Conservation (phyloP, 495 filamentous ascomycete species). For the Lasiosphaeria miniovina region DNA sequence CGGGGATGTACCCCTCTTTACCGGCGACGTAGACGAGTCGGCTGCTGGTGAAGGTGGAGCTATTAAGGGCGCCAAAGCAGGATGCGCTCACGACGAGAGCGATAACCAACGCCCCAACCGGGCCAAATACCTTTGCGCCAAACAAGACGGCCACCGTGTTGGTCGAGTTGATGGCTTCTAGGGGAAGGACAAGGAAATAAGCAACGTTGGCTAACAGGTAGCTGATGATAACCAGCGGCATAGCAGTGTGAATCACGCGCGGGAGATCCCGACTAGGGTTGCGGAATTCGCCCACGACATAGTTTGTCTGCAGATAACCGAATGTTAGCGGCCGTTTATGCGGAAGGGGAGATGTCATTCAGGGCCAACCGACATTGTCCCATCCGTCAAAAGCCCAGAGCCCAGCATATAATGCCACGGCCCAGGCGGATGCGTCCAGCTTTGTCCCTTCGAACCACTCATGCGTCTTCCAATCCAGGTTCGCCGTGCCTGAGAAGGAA, state of each 20-base stretch:
- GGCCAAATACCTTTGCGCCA: constrained; percentile 84
- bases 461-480: constrained; percentile 78
- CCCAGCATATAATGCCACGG: constrained; percentile 90
- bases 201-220: constrained; percentile 89
- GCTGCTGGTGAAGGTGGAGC: constrained; percentile 88
- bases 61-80: constrained; percentile 91
- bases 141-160: constrained; percentile 96
- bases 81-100: constrained; percentile 85
- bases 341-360: not conserved
- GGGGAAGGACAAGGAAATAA: constrained; percentile 94
- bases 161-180: constrained; percentile 69
- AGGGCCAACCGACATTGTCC: constrained; percentile 76
- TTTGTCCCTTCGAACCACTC: constrained; percentile 89
- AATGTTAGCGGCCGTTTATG: constrained; percentile 11
- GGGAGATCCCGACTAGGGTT: constrained; percentile 88
- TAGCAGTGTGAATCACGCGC: constrained; percentile 92
- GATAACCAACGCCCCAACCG: constrained; percentile 74
- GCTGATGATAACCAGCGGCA: constrained; percentile 86
- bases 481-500: constrained; percentile 70
- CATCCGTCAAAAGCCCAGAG: constrained; percentile 98
- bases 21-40: constrained; percentile 91
- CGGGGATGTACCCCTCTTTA: constrained; percentile 90
- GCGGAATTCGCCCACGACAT: constrained; percentile 93
- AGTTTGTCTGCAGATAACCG: constrained; percentile 68
- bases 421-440: constrained; percentile 75